Conservation (phyloP, 208 protist species). For the Entamoeba invadens region DNA sequence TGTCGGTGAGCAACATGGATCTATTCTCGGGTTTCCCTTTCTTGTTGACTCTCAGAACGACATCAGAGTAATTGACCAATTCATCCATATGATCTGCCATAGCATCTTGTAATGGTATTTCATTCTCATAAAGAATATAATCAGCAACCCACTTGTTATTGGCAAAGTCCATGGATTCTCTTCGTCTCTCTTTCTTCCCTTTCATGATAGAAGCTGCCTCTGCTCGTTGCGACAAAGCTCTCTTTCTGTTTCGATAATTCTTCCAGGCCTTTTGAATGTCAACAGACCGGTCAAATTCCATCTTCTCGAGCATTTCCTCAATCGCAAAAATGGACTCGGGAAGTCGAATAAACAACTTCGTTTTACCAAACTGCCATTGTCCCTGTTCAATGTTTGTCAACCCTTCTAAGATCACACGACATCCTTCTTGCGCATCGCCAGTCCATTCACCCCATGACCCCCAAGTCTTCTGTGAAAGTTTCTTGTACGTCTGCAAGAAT, state of each 20-base stretch:
- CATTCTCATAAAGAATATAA: neutral
- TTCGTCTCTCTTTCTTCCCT: neutral
- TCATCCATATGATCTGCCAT: no score
- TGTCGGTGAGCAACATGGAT: no score
- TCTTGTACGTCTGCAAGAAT: constrained; percentile 41
- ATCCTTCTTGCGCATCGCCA: neutral
- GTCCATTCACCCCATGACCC: constrained; percentile 38
- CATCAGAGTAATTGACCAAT: no score
- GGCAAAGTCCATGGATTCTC: neutral
- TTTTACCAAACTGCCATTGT: constrained; percentile 6
- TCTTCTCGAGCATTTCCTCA: constrained; percentile 1
- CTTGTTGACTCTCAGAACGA: no score
- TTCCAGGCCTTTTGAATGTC: neutral
- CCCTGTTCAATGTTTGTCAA: neutral
- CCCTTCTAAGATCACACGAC: neutral
- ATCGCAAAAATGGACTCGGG: constrained; percentile 2
- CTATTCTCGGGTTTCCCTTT: no score
- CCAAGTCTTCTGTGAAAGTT: constrained; percentile 45
- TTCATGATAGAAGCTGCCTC: neutral
- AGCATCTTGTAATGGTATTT: no score
- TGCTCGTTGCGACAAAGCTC: neutral
- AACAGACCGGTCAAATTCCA: neutral
- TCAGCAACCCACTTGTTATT: neutral
- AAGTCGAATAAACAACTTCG: neutral
- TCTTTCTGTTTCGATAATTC: neutral